Percentiles rank a stretch among this genome's conserved stretches.
Evolutionary conservation across 169 alveolate genomes (phyloP).

Genomic region (Plasmodium vivax): DNA sequence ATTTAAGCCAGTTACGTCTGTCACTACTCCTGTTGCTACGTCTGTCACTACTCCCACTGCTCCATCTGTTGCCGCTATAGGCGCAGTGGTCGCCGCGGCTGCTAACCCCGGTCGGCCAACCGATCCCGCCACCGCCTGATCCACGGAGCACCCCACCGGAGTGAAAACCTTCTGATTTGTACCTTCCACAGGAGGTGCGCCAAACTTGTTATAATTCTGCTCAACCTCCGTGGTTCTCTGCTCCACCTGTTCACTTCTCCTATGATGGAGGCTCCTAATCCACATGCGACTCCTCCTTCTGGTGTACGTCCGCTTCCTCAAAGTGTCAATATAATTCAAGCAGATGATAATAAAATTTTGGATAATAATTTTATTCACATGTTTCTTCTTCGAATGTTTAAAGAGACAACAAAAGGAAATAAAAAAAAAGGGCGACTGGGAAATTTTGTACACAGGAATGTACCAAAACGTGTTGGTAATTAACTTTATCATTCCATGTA

Average conservation of each 20-base stretch:
- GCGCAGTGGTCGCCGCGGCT: neutral
- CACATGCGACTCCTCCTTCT: neutral
- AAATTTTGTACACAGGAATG: slow-evolving; percentile 14
- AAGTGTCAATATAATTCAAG: slow-evolving; percentile 6
- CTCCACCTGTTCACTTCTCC: neutral
- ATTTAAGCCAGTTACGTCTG: neutral
- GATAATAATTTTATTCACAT: slow-evolving; percentile 37
- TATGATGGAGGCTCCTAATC: neutral
- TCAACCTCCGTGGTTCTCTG: neutral
- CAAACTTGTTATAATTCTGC: neutral
- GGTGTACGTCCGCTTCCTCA: neutral
- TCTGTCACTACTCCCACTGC: no score
- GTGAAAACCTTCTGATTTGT: neutral
- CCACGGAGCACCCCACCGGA: neutral
- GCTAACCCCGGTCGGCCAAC: neutral
- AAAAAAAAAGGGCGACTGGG: slow-evolving; percentile 36
- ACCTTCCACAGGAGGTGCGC: neutral
- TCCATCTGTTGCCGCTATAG: neutral
- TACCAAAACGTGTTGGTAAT: slow-evolving; percentile 21
- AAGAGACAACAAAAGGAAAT: slow-evolving; percentile 70
- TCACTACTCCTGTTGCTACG: no score
- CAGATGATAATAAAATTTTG: slow-evolving; percentile 46
- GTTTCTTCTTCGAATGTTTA: slow-evolving; percentile 7
- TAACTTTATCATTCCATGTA: slow-evolving; percentile 42
- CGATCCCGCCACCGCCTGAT: neutral